Evolutionary conservation across 495 filamentous ascomycete species (phyloP).

Genomic region (Aspergillus asperescens): DNA sequence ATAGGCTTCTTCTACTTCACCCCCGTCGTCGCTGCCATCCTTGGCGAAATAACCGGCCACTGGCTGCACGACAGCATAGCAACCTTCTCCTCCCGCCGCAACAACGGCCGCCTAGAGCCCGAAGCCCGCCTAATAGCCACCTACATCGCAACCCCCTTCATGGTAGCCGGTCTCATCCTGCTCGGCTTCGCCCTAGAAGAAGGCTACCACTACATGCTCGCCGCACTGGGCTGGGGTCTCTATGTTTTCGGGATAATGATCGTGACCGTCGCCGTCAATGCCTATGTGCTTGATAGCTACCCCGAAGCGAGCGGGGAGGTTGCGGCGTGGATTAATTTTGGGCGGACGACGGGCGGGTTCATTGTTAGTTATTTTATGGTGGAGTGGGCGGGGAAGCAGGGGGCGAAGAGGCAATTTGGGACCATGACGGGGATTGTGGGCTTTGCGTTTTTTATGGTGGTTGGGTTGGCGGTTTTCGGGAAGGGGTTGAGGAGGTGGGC

Average conservation of each 20-base stretch:
- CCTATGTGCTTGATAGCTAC: conserved; percentile 57
- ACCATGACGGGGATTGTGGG: conserved; percentile 45
- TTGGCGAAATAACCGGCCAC: conserved; percentile 53
- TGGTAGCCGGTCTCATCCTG: conserved; percentile 47
- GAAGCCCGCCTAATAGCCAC: conserved; percentile 53
- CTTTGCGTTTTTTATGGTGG: conserved; percentile 36
- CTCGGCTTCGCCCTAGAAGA: conserved; percentile 52
- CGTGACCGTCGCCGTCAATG: conserved; percentile 54
- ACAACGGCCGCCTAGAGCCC: conserved; percentile 52
- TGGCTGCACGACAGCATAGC: conserved; percentile 55
- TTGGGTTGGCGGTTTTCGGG: conserved; percentile 41
- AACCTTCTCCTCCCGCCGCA: conserved; percentile 40
- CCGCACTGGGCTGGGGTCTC: conserved; percentile 49
- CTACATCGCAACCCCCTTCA: conserved; percentile 46
- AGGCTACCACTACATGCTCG: conserved; percentile 52
- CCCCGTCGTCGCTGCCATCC: conserved; percentile 46
- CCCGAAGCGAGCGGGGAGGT: conserved; percentile 55
- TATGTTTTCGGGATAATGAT: conserved; percentile 61
- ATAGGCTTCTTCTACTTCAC: conserved; percentile 56
- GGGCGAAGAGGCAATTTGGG: conserved; percentile 40
- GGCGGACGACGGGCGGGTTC: conserved; percentile 44
- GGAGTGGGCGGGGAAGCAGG: conserved; percentile 26
- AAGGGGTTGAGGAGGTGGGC: conserved; percentile 35
- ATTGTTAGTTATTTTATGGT: conserved; percentile 50
- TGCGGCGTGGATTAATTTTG: conserved; percentile 47